A percentile compares a stretch with the other conserved stretches of the same genome.
phyloP scores from a whole-genome alignment of 75 land plant species.

The Isoetes taiwanensis region DNA sequence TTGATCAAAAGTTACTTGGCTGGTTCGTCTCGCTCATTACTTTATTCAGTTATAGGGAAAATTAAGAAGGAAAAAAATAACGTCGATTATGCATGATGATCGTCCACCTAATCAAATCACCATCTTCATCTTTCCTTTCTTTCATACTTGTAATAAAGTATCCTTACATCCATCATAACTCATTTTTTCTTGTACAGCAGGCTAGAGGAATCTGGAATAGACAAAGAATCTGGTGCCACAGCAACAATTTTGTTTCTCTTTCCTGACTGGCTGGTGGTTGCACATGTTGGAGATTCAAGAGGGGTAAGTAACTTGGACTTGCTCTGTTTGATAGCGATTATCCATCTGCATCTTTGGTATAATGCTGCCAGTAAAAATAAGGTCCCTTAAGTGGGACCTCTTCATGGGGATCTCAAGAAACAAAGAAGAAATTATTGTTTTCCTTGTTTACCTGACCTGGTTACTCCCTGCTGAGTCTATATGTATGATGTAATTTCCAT shows the following conservation, averaged over 20 bases:
- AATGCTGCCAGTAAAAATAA: no score
- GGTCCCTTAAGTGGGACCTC: no score
- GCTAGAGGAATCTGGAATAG: conserved; percentile 48
- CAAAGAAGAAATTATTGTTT: no score
- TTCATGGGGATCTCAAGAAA: no score
- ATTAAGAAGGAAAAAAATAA: conserved; percentile 13
- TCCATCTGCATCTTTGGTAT: no score
- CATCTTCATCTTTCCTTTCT: no score
- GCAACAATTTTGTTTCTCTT: conserved; percentile 70
- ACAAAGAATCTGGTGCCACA: conserved; percentile 79
- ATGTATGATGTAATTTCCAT: no score
- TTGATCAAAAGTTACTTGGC: conserved; percentile 42
- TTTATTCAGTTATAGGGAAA: conserved; percentile 1
- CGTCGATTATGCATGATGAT: neutral
- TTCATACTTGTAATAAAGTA: no score
- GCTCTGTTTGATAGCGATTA: no score
- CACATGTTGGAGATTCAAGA: conserved; percentile 89
- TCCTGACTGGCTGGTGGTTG: conserved; percentile 42
- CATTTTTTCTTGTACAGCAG: conserved; percentile 34
- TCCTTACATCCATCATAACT: conserved; percentile 6
- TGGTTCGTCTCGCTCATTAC: conserved; percentile 17
- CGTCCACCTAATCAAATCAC: no score
- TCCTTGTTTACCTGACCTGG: no score
- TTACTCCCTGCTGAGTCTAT: no score
- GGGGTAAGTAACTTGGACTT: conserved; percentile 57